Percentiles rank a stretch among this genome's conserved stretches.
Conservation (phyloP, 23 red algal species). For the Pyropia yezoensis region DNA sequence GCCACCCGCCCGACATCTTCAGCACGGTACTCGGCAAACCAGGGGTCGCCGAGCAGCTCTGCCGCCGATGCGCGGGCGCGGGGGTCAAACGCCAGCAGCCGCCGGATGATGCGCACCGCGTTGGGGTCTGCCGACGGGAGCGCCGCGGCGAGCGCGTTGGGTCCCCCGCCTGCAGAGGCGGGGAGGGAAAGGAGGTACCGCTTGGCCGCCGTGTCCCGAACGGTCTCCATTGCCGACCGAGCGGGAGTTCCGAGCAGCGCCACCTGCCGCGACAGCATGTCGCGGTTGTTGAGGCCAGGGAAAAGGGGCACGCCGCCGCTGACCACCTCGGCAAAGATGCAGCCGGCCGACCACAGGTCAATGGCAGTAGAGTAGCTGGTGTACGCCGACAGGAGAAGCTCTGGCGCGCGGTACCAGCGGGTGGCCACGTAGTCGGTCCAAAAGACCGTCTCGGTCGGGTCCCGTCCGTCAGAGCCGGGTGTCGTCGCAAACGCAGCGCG, state of each 20-base stretch:
- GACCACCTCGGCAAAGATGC: constrained; percentile 97
- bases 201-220: constrained; percentile 43
- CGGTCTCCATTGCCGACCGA: constrained; percentile 33
- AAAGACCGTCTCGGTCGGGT: constrained; percentile 43
- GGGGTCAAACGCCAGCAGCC: constrained; percentile 84
- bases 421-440: constrained; percentile 89
- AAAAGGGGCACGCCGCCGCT: constrained; percentile 82
- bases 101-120: constrained; percentile 61
- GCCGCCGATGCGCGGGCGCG: constrained; percentile 54
- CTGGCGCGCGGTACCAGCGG: constrained; percentile 80
- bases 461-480: constrained; percentile 24
- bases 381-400: constrained; percentile 65
- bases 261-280: constrained; percentile 73
- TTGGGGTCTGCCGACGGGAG: constrained; percentile 32
- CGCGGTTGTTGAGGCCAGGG: constrained; percentile 62
- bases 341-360: constrained; percentile 79
- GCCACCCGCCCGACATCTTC: constrained; percentile 19
- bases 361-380: constrained; percentile 69
- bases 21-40: constrained; percentile 61
- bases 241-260: constrained; percentile 70
- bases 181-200: constrained; percentile 51
- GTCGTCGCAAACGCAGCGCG: constrained; percentile 58
- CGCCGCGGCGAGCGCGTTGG: constrained; percentile 21
- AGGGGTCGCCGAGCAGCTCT: constrained; percentile 66
- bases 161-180: constrained; percentile 5